phyloP scores from a whole-genome alignment of 495 filamentous ascomycete genomes.

The Astrothelium macrocarpum region DNA sequence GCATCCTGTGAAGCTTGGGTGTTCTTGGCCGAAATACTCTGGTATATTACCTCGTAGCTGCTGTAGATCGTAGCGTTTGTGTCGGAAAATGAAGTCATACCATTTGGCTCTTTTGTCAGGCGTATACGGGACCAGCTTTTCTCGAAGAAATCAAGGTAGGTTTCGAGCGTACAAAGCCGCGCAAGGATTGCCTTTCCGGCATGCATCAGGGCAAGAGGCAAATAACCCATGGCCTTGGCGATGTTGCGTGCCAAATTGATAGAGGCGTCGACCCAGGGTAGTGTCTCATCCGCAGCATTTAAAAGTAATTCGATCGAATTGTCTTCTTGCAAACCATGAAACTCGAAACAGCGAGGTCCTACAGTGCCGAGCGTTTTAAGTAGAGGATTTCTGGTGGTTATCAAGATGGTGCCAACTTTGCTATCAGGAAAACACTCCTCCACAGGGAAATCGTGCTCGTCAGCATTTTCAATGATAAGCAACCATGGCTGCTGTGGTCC shows the following conservation, averaged over 20 bases:
- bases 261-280: neutral
- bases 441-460: constrained; percentile 30
- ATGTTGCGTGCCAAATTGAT: constrained; percentile 2
- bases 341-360: constrained; percentile 23
- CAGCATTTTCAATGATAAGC: constrained; percentile 40
- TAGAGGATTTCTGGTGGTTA: constrained; percentile 33
- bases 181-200: constrained; percentile 5
- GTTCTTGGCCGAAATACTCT: constrained; percentile 3
- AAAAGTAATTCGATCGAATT: constrained; percentile 34
- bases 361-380: constrained; percentile 28
- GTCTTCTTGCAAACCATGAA: constrained; percentile 27
- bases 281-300: constrained; percentile 24
- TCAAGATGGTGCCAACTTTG: constrained; percentile 29
- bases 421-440: constrained; percentile 30
- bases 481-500: constrained; percentile 30
- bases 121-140: constrained; percentile 1
- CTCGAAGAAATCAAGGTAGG: neutral
- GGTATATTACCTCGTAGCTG: constrained; percentile 3
- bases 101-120: neutral
- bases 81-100: neutral
- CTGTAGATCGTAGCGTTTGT: constrained; percentile 3
- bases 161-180: constrained; percentile 2
- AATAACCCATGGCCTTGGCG: constrained; percentile 2
- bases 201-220: constrained; percentile 3
- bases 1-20: constrained; percentile 4